phyloP scores from a whole-genome alignment of 345 rosid species.

The Eucalyptus urophylla region DNA sequence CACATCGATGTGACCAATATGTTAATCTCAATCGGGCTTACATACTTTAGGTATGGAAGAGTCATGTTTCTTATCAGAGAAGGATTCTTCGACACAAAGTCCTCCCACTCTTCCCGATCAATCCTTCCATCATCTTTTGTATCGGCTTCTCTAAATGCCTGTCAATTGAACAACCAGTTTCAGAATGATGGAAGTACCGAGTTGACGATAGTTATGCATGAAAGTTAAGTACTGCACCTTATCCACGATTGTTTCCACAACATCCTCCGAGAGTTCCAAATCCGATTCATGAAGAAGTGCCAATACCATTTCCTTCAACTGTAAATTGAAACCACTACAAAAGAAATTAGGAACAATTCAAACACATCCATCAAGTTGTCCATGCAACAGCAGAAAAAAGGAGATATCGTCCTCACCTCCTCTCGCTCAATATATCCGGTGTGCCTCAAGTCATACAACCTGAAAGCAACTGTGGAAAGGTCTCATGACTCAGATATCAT shows the following conservation, averaged over 20 bases:
- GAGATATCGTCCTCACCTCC: slow-evolving; percentile 16
- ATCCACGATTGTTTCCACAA: slow-evolving; percentile 58
- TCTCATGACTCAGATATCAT: background rate
- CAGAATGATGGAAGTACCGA: background rate
- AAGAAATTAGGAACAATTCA: background rate
- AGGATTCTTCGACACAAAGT: slow-evolving; percentile 49
- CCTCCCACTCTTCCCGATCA: slow-evolving; percentile 76
- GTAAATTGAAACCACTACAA: background rate
- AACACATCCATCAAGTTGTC: background rate
- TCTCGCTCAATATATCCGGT: slow-evolving; percentile 49
- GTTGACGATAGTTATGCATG: background rate
- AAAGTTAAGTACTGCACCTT: slow-evolving; percentile 23
- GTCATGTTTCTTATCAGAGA: slow-evolving; percentile 85
- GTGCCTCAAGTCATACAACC: slow-evolving; percentile 41
- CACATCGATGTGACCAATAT: background rate
- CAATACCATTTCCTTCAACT: slow-evolving; percentile 83
- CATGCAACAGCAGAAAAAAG: background rate
- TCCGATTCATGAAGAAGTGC: slow-evolving; percentile 86
- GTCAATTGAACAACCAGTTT: background rate
- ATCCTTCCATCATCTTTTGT: slow-evolving; percentile 58
- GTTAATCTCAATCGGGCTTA: background rate
- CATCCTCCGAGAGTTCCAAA: slow-evolving; percentile 49
- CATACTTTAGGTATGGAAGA: slow-evolving; percentile 69
- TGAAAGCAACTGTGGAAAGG: slow-evolving; percentile 43
- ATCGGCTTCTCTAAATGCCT: slow-evolving; percentile 68